A percentile compares a stretch with the other conserved stretches of the same genome.
Conservation (phyloP, 768 basidiomycete species). For the Boletus patriciae region DNA sequence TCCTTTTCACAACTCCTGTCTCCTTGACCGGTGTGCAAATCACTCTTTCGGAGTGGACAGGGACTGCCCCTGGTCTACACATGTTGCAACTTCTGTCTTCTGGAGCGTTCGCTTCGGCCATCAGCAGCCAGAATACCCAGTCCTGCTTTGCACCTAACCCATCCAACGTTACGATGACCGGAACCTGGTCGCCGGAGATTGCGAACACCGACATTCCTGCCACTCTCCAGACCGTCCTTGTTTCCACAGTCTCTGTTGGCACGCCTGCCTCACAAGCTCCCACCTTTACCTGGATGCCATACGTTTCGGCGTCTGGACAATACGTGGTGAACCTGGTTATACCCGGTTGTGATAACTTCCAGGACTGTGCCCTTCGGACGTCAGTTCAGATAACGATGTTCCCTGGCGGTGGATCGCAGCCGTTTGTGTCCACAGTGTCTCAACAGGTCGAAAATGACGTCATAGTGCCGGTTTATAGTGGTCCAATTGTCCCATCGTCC, state of each 20-base stretch:
- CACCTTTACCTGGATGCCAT: conserved; percentile 86
- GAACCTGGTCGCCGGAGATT: conserved; percentile 64
- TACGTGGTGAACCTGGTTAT: conserved; percentile 85
- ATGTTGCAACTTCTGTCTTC: conserved; percentile 90
- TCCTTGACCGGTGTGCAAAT: conserved; percentile 90
- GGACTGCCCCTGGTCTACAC: conserved; percentile 78
- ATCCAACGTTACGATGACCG: conserved; percentile 66
- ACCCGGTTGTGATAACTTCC: conserved; percentile 81
- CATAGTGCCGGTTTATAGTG: conserved; percentile 69
- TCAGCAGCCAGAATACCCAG: conserved; percentile 53
- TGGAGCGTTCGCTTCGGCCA: conserved; percentile 84
- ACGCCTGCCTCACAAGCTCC: conserved; percentile 64
- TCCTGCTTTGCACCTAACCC: conserved; percentile 80
- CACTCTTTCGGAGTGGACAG: conserved; percentile 73
- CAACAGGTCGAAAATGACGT: conserved; percentile 70
- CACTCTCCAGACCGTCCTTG: conserved; percentile 73
- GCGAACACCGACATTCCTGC: conserved; percentile 76
- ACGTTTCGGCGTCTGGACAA: conserved; percentile 83
- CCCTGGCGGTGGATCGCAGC: conserved; percentile 65
- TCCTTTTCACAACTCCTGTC: conserved; percentile 66
- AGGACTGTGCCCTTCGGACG: conserved; percentile 80
- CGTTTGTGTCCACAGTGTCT: conserved; percentile 67
- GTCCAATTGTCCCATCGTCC: conserved; percentile 76
- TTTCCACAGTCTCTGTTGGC: conserved; percentile 64
- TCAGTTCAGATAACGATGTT: conserved; percentile 81